Conservation (phyloP, 192 early-diverging fungal species). For the Powellomyces hirtus region DNA sequence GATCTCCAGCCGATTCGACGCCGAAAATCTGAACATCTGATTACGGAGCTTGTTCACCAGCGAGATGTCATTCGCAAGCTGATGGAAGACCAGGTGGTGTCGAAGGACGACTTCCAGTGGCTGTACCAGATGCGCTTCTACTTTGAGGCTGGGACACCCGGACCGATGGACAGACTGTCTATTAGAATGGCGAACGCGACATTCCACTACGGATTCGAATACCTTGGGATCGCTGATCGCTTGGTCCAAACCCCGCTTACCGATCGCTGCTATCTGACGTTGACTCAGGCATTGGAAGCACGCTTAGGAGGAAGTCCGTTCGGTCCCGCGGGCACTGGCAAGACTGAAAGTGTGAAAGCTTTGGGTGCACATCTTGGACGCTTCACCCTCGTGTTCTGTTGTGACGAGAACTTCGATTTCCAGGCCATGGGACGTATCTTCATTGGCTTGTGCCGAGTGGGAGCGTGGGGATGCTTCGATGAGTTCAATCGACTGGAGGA, state of each 20-base stretch:
- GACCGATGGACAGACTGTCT: conserved; percentile 68
- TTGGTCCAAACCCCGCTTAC: conserved; percentile 99
- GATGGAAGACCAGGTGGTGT: conserved; percentile 41
- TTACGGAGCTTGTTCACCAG: conserved; percentile 99
- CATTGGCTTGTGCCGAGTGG: conserved; percentile 96
- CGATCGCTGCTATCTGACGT: conserved; percentile 96
- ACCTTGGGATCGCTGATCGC: conserved; percentile 93
- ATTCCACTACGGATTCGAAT: conserved; percentile 97
- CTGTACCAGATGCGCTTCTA: conserved; percentile 95
- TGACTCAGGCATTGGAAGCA: conserved; percentile 93
- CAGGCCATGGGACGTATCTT: conserved; percentile 99
- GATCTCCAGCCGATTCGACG: conserved; percentile 81
- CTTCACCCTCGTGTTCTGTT: conserved; percentile 99
- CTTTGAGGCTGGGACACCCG: conserved; percentile 61
- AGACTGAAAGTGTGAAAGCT: conserved; percentile 99
- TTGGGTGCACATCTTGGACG: conserved; percentile 92
- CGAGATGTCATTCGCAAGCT: conserved; percentile 85
- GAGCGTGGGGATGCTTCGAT: conserved; percentile 99
- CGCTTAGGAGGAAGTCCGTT: conserved; percentile 96
- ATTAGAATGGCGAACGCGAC: conserved; percentile 93
- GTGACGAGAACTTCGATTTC: conserved; percentile 99
- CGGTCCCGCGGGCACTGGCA: conserved; percentile 98
- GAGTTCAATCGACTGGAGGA: conserved; percentile 99
- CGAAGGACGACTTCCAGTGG: conserved; percentile 87
- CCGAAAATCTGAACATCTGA: conserved; percentile 95